Base-by-base conservation (phyloP, 768 basidiomycete genomes). In the Termitomyces sp. region DNA sequence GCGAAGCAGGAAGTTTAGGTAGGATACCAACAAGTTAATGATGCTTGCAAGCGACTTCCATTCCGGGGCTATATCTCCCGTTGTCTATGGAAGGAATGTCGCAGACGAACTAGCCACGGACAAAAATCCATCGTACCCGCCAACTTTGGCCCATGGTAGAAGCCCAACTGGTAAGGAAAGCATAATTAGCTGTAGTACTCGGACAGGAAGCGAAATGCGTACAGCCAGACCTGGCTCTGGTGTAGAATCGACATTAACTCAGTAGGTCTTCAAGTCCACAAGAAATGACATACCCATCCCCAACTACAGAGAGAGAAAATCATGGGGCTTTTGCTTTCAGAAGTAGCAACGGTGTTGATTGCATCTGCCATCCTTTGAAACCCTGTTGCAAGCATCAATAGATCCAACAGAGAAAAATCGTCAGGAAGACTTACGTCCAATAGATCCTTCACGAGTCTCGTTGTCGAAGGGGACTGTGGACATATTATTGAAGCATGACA, bases 301-400 rank as follows among this genome's bases (percentile, higher is more conserved):
- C 84, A 86, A 61, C 84, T 74, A 60, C 84, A 88, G 8, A 88
- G 67, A 6, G 84, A 84, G 61, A 82, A 75, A 21, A 85, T 66
- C 34, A 87, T 67, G 0, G 84, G 79, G 1, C 75, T 72, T 51
- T 75, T 79, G 3, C 73, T 73, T 19, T 78, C 75, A 3, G 64
- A 68, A 46, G 74, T 66, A 5, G 80, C 71, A 28, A 86, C 51
- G 77, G 69, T 1, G 69, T 66, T 34, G 40, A 87, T 77, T 5
- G 86, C 85, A 52, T 81, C 75, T 14, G 83, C 72, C 83, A 88
- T 87, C 45, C 79, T 78, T 57, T 82, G 72, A 57, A 80, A 87
- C 57, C 59, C 60, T 63, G 11, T 19, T n/a, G 8, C 39, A 34
- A 44, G n/a, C 2, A 11, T 10, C 17, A n/a, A 40, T 7, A 23